Percentiles rank a stretch among this genome's conserved stretches.
These are phyloP conservation scores for Chrysoporthe deuterocubensis DNA, from an alignment of 2,329 filamentous ascomycete genomes.

Conservation along the genomic window DNA sequence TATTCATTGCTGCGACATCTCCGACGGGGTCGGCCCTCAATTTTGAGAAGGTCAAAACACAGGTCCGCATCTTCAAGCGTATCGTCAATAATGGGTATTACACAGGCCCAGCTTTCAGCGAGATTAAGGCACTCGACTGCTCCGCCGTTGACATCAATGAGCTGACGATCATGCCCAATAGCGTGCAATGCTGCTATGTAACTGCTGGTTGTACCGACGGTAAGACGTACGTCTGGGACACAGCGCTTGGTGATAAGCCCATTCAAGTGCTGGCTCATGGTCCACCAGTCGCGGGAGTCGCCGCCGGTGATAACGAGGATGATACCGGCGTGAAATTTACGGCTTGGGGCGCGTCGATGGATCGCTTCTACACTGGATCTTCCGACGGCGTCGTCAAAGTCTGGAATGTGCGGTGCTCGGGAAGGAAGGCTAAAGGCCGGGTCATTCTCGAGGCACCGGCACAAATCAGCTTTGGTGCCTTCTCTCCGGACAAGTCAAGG, in stretches of 20 bases:
- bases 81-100: constrained; percentile 30
- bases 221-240: constrained; percentile 67
- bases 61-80: constrained; percentile 58
- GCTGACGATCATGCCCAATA: constrained; percentile 61
- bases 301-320: constrained; percentile 39
- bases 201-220: constrained; percentile 67
- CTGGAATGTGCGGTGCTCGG: constrained; percentile 59
- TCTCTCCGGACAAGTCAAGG: constrained; percentile 59
- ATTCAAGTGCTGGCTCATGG: constrained; percentile 62
- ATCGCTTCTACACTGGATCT: constrained; percentile 66
- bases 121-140: constrained; percentile 62
- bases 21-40: constrained; percentile 52
- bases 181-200: constrained; percentile 53
- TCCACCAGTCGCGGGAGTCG: constrained; percentile 21
- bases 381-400: constrained; percentile 67
- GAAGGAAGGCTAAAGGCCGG: constrained; percentile 50
- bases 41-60: constrained; percentile 50
- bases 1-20: constrained; percentile 63
- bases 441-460: constrained; percentile 58
- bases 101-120: constrained; percentile 44
- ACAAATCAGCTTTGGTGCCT: constrained; percentile 61
- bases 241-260: constrained; percentile 56
- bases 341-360: constrained; percentile 60
- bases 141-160: constrained; percentile 65
- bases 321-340: constrained; percentile 68